Evolutionary conservation across 805 yeast genomes (phyloP).

Genomic region (Jamesozyma lodderae): DNA sequence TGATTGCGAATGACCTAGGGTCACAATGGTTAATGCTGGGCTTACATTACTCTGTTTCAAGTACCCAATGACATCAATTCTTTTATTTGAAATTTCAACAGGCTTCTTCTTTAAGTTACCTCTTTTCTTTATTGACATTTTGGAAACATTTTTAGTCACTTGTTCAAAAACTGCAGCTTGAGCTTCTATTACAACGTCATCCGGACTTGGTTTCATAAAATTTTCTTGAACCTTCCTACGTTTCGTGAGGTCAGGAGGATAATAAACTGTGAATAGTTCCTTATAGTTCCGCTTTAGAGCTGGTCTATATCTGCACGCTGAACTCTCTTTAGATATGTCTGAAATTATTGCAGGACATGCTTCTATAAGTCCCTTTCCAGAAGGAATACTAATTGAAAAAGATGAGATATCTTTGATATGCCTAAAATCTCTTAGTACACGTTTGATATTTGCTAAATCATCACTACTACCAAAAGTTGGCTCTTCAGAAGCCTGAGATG

Average conservation of each 20-base stretch:
- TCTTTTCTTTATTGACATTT: background rate
- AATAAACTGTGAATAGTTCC: constrained; percentile 26
- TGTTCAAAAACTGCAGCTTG: constrained; percentile 41
- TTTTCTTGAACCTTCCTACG: constrained; percentile 34
- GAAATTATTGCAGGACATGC: too few species aligned
- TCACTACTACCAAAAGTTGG: too few species aligned
- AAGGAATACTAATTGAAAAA: too few species aligned
- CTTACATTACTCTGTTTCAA: background rate
- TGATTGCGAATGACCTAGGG: constrained; percentile 8
- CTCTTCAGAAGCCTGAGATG: too few species aligned
- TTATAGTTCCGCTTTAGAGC: constrained; percentile 14
- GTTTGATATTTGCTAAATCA: too few species aligned
- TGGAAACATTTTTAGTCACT: constrained; percentile 16
- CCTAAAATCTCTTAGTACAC: too few species aligned
- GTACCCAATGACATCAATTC: constrained; percentile 4
- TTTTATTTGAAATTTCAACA: background rate
- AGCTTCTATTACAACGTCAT: constrained; percentile 56
- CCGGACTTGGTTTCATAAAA: constrained; percentile 72
- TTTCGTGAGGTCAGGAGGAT: constrained; percentile 36
- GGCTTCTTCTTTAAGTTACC: background rate
- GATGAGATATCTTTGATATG: too few species aligned
- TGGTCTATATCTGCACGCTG: too few species aligned
- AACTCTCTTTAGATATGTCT: too few species aligned
- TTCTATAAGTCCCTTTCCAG: too few species aligned
- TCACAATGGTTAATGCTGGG: constrained; percentile 1